These are phyloP conservation scores for Sistotremastrum suecicum DNA, from an alignment of 768 basidiomycete genomes.

Conservation along the genomic window DNA sequence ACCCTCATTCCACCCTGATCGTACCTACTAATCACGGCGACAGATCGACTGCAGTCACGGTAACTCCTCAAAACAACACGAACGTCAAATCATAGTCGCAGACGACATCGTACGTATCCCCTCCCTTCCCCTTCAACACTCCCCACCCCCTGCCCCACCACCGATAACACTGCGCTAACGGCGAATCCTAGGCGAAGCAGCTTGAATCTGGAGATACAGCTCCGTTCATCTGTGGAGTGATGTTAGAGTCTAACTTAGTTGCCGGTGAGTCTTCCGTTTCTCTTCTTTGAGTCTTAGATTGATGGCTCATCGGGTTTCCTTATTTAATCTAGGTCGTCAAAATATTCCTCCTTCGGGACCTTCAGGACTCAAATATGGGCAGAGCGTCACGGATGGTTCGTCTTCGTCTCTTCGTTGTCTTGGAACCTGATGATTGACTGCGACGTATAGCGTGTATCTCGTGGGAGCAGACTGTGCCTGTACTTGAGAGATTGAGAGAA, in stretches of 20 bases:
- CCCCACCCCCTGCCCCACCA: slow-evolving; percentile 8
- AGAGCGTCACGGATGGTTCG: slow-evolving; percentile 63
- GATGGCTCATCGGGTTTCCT: background rate
- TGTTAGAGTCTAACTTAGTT: slow-evolving; percentile 87
- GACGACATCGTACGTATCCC: slow-evolving; percentile 63
- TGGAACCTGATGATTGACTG: background rate
- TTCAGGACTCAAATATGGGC: slow-evolving; percentile 62
- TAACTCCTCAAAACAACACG: slow-evolving; percentile 86
- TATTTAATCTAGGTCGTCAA: slow-evolving; percentile 43
- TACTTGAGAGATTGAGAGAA: slow-evolving; percentile 72
- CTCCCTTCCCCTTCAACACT: slow-evolving; percentile 2
- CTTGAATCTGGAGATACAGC: slow-evolving; percentile 60
- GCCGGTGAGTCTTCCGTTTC: slow-evolving; percentile 22
- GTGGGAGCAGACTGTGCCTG: slow-evolving; percentile 76
- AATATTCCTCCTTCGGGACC: slow-evolving; percentile 66
- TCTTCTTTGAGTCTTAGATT: background rate
- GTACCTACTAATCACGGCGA: slow-evolving; percentile 1
- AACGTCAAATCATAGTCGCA: slow-evolving; percentile 77
- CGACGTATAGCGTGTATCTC: slow-evolving; percentile 49
- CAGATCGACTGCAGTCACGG: slow-evolving; percentile 93
- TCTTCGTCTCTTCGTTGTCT: slow-evolving; percentile 14
- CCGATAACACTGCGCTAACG: background rate
- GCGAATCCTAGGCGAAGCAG: slow-evolving; percentile 44
- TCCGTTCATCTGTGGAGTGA: slow-evolving; percentile 73
- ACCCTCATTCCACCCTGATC: background rate